phyloP scores from a whole-genome alignment of 108 stramenopile species.

The Craspedostauros australis region DNA sequence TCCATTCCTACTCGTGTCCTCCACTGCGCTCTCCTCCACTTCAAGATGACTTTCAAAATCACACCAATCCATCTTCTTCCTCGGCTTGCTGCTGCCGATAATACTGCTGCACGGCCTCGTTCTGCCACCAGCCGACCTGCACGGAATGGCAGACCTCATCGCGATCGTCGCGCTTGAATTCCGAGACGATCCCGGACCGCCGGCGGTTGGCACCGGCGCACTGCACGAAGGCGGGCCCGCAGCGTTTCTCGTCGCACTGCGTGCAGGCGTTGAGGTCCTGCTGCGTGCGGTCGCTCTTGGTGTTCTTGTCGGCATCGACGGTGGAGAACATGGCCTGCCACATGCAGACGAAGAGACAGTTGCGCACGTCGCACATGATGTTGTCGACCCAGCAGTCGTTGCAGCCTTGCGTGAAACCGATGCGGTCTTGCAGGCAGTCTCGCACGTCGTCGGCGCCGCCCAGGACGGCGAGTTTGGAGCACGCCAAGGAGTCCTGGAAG shows the following conservation, averaged over 20 bases:
- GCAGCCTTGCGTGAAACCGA: slow-evolving; percentile 32
- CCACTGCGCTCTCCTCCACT: too few relatives aligned
- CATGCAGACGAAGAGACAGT: slow-evolving; percentile 28
- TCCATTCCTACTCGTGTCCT: too few relatives aligned
- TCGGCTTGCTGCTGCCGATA: too few relatives aligned
- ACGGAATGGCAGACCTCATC: too few relatives aligned
- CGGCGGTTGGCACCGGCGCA: slow-evolving; percentile 36
- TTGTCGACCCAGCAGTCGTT: slow-evolving; percentile 36
- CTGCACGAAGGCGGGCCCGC: slow-evolving; percentile 33
- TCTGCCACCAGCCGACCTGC: too few relatives aligned
- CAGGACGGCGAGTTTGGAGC: slow-evolving; percentile 17
- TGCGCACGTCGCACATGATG: slow-evolving; percentile 11
- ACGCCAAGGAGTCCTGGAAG: slow-evolving; percentile 20
- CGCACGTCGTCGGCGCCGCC: slow-evolving; percentile 10
- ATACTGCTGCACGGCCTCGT: too few relatives aligned
- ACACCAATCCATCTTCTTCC: too few relatives aligned
- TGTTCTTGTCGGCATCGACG: too few relatives aligned
- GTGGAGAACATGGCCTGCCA: too few relatives aligned
- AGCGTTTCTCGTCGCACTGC: slow-evolving; percentile 33
- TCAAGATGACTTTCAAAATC: too few relatives aligned
- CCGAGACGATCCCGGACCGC: slow-evolving; percentile 28
- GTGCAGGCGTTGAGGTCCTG: slow-evolving; percentile 38
- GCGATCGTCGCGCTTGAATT: slow-evolving; percentile 37
- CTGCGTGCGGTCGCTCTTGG: too few relatives aligned
- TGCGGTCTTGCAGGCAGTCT: slow-evolving; percentile 26